Conservation (phyloP, 192 early-diverging fungal species). For the Phycomyces nitens region DNA sequence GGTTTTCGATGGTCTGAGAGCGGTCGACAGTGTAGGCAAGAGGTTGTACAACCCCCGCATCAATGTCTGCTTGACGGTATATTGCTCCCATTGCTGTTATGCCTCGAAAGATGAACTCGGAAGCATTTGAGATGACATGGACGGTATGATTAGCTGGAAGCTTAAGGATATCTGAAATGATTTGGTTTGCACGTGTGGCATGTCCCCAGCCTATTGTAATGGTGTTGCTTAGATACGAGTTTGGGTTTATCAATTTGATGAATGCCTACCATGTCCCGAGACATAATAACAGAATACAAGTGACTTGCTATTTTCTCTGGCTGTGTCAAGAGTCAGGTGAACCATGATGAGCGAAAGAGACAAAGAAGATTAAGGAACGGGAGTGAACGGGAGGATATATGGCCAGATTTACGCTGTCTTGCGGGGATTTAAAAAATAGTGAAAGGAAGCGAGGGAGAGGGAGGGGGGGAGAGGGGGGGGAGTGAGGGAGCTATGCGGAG, state of each 20-base stretch:
- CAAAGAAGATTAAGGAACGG: constrained; percentile 49
- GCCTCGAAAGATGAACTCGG: constrained; percentile 55
- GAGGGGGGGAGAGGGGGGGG: too few relatives aligned
- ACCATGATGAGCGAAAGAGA: constrained; percentile 13
- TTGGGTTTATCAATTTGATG: constrained; percentile 1
- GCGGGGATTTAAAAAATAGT: too few relatives aligned
- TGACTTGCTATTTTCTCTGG: constrained; percentile 12
- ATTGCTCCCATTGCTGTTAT: constrained; percentile 45
- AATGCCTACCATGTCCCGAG: constrained; percentile 51
- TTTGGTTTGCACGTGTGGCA: constrained; percentile 56
- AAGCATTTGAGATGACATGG: constrained; percentile 54
- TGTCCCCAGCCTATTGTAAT: constrained; percentile 53
- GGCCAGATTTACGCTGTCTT: too few relatives aligned
- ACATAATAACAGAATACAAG: constrained; percentile 57
- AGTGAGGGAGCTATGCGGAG: too few relatives aligned
- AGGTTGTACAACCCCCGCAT: constrained; percentile 60
- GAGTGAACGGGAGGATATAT: background rate
- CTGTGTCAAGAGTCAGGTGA: constrained; percentile 17
- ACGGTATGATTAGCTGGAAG: constrained; percentile 42
- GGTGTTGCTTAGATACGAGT: background rate
- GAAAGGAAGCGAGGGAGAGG: too few relatives aligned
- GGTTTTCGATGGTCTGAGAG: constrained; percentile 49
- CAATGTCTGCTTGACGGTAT: constrained; percentile 55
- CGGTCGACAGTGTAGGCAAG: constrained; percentile 58
- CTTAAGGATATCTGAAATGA: constrained; percentile 46